Percentiles rank a stretch among this genome's conserved stretches.
Conservation (phyloP, 2,329 filamentous ascomycete genomes). For the Penicillium sp. region DNA sequence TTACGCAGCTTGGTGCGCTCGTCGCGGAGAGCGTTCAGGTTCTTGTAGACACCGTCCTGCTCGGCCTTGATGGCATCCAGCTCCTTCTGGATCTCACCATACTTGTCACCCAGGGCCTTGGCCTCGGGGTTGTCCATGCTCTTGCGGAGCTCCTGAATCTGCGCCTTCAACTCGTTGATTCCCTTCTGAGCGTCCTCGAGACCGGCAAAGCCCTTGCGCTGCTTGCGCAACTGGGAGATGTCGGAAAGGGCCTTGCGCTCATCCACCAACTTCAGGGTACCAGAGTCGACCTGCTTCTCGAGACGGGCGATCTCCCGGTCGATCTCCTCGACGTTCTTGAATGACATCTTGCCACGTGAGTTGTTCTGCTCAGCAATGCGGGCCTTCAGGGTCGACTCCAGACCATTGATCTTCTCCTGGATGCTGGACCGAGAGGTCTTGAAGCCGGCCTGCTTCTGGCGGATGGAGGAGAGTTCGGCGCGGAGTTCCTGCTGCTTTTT, state of each 20-base stretch:
- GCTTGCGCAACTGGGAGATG: conserved; percentile 79
- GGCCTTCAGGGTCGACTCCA: conserved; percentile 85
- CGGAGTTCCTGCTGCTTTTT: conserved; percentile 87
- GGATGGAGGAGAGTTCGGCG: conserved; percentile 77
- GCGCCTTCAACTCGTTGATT: conserved; percentile 82
- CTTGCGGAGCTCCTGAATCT: conserved; percentile 88
- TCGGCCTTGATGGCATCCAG: conserved; percentile 87
- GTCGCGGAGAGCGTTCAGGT: conserved; percentile 77
- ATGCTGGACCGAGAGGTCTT: conserved; percentile 78
- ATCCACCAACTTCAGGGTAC: conserved; percentile 92
- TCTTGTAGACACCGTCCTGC: conserved; percentile 89
- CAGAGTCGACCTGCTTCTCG: conserved; percentile 82
- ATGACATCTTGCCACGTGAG: conserved; percentile 75
- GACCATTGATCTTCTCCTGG: conserved; percentile 86
- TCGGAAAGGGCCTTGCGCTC: conserved; percentile 92
- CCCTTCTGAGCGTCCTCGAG: conserved; percentile 84
- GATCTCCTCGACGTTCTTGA: conserved; percentile 85
- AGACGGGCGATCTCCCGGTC: conserved; percentile 78
- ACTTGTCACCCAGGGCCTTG: conserved; percentile 83
- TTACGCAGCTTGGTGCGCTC: conserved; percentile 80
- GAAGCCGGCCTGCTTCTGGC: conserved; percentile 80
- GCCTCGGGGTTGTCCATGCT: conserved; percentile 86
- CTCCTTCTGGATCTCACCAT: conserved; percentile 81
- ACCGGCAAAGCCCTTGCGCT: conserved; percentile 84
- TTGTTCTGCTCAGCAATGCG: conserved; percentile 84